Evolutionary conservation across 495 filamentous ascomycete species (phyloP), one percentile per base, ranked within the genome.

Genomic region (Daldinia caldariorum): DNA sequence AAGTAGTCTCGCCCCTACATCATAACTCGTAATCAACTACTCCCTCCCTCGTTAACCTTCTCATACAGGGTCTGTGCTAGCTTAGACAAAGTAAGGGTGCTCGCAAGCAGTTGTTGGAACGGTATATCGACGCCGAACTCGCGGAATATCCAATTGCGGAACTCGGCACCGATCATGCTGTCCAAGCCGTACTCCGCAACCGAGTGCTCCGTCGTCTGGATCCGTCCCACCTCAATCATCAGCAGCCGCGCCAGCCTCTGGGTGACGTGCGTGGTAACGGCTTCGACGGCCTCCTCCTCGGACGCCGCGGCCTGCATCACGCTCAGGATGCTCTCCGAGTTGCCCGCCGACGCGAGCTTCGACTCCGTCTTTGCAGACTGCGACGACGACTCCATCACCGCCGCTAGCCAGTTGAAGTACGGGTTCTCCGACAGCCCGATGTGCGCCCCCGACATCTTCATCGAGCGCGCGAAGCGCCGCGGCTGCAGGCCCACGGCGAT

Each of bases 91-190:
- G 54, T 66, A n/a, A 66, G 22, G 0, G 67, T 67, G 13, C 47
- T 53, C 4, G 39, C 71, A 14, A 82, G 69, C 53, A 82, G 67
- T n/a, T 72, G 59, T 66, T 77, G 69, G 64, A 82, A 82, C 4
- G 77, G 69, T 14, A 83, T 71, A 58, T 84, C 77, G 16, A 83
- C 31, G 14, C 67, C 61, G 56, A 76, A 78, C 61, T 80, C 76
- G 74, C 80, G 78, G 73, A 81, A 82, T 26, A 82, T 61, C 83
- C 82, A 84, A 16, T 74, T 82, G 16, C 82, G 61, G 49, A 85
- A 61, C 74, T 85, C 83, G 2, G 79, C 77, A 16, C 74, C 80
- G 55, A 83, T 77, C 83, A 85, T 81, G 68, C 76, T 81, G 61
- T 86, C 82, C 6, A 85, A 31, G 13, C 82, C 82, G 55, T 81